phyloP scores from a whole-genome alignment of 305 asterid genomes.

The Andrographis paniculata region DNA sequence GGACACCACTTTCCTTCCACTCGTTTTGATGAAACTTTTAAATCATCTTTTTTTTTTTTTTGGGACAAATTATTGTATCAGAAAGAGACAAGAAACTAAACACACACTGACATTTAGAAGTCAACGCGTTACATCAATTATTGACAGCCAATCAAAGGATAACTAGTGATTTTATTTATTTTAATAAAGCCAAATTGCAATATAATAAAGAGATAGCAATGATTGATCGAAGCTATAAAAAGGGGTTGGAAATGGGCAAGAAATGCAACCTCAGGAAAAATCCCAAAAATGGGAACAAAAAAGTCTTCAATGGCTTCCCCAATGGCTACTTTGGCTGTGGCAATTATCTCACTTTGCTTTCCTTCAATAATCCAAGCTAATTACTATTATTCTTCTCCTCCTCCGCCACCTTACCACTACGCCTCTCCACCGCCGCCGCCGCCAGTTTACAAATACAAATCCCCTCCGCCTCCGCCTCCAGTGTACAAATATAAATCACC shows the following conservation, averaged over 20 bases:
- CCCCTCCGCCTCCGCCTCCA: background rate
- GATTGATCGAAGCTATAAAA: constrained; percentile 28
- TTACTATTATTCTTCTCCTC: constrained; percentile 3
- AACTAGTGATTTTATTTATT: too few relatives aligned
- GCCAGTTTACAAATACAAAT: background rate
- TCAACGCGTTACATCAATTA: too few relatives aligned
- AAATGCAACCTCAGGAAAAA: background rate
- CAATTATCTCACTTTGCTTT: constrained; percentile 18
- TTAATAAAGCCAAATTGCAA: too few relatives aligned
- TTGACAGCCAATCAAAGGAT: too few relatives aligned
- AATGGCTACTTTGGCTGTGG: constrained; percentile 19
- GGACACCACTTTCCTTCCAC: too few relatives aligned
- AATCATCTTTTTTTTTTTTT: too few relatives aligned
- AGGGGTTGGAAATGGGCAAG: constrained; percentile 12
- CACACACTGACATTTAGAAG: too few relatives aligned
- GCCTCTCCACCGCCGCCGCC: constrained; percentile 10
- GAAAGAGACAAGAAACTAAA: too few relatives aligned
- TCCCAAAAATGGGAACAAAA: constrained; percentile 6
- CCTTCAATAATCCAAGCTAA: constrained; percentile 18
- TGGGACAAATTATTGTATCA: too few relatives aligned
- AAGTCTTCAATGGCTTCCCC: constrained; percentile 21
- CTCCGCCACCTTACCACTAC: background rate
- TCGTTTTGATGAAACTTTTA: too few relatives aligned
- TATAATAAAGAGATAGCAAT: background rate
- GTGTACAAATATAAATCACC: background rate